Evolutionary conservation across 1,284 basidiomycete species (phyloP), one percentile per base, ranked within the genome.

Genomic region (Malassezia japonica): DNA sequence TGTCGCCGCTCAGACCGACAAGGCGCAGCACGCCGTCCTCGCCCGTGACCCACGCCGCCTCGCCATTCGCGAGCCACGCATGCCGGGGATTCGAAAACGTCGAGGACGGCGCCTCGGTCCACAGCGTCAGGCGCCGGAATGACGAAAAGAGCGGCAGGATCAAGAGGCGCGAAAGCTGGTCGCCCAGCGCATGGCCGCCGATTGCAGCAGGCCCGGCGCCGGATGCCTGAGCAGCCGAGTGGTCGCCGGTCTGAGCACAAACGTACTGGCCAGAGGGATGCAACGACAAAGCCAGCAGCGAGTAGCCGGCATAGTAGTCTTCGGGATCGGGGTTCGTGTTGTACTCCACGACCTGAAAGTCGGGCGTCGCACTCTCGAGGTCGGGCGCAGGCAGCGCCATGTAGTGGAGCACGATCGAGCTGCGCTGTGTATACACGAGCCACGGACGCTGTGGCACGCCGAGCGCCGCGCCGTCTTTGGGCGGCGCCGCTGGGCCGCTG

Each of bases 241-340:
- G 60, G 33, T 70, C 65, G 33, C 68, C 65, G 61, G 38, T 40
- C 10, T 40, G 38, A 5, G 38, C 38, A 40, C 38, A 62, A 20
- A 71, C 43, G 42, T 59, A 67, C 10, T 50, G 47, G 12, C 46
- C 48, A 0, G 60, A 60, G 0, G 67, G 65, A 34, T 70, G 67
- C 20, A 66, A 47, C 6, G 64, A 50, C 18, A 70, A 54, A 29
- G 60, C 52, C 29, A 71, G 59, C 18, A 71, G 53, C 6, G 61
- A 64, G 50, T 70, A 71, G 36, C 59, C 60, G 1, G 65, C 64
- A 33, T 71, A 65, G 16, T 45, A 20, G 31, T 71, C 69, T 15
- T 50, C 37, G 0, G 54, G 44, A 23, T 61, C 56, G 2, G 60
- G 52, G 29, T 71, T 71, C 16, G 67, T 70, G 55, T 67, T 67